Evolutionary conservation across 768 basidiomycete species (phyloP), one percentile per base, ranked within the genome.

Genomic region (Boletus pseudopeckii): DNA sequence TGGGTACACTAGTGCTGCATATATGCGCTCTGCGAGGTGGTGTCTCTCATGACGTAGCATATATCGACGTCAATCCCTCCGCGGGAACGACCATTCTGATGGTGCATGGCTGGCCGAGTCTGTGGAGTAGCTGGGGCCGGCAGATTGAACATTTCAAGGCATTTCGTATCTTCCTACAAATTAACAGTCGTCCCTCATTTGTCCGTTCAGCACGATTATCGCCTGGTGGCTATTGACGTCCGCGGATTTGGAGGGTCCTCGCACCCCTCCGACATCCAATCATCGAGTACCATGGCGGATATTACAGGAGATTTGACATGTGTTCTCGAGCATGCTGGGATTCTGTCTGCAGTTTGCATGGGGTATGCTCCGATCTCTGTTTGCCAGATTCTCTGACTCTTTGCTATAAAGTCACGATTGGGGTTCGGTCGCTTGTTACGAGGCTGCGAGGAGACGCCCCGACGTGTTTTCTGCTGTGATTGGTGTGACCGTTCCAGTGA

Each of bases 41-140:
- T 26, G 9, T 42, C 5, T 30, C 41, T 36, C 20, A 34, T 44
- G 30, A 6, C 8, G 26, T 55, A 86, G 86, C 78, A 56, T 90
- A 88, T 62, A 77, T 82, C 22, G 78, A 89, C 38, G 62, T 88
- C 54, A 87, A 88, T 56, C 75, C 82, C 10, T 56, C 53, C 0
- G 80, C 80, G 4, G 66, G 77, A 26, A 73, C 68, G 14, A 80
- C 83, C 0, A 69, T 90, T 3, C 45, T 90, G 30, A 77, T 90
- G 76, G 82, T 90, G 0, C 88, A 90, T 60, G 88, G 88, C 4
- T 90, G 88, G 88, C 88, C 88, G 1, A 78, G 83, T 57, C 66
- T 89, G 4, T 90, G 88, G 88, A 84, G 81, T 50, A 80, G 78
- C 18, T 90, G 88, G 88, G 77, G 82, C 34, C 78, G 77, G 32